Evolutionary conservation across 2,329 filamentous ascomycete genomes (phyloP), one percentile per base, ranked within the genome.

Genomic region (Graphilbum fragrans): DNA sequence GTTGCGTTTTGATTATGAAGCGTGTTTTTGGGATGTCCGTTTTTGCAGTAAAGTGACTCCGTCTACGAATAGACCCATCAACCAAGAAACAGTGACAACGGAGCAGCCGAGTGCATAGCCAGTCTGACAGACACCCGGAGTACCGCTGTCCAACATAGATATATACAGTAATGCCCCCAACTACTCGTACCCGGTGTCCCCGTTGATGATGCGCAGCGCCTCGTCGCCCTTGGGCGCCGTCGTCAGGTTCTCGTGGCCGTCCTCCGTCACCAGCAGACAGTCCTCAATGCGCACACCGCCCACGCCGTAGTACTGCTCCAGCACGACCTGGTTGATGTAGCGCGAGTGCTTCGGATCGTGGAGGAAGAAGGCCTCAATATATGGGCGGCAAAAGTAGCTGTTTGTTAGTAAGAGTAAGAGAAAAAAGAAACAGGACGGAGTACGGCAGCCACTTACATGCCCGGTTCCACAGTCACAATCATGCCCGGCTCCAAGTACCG

Each of bases 201-300:
- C 58, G 41, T 70, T 73, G 39, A 81, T 72, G 38, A 83, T 66
- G 47, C 69, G 67, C 55, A 87, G 63, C 52, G 87, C 62, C 54
- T 86, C 79, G 40, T 81, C 69, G 2, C 77, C 75, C 64, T 93
- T 94, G 1, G 85, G 83, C 23, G 82, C 82, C 2, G 72, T 71
- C 2, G 87, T 93, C 56, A 96, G 55, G 55, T 94, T 93, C 61
- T 95, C 87, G 52, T 77, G 78, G 0, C 88, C 87, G 20, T 74
- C 66, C 46, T 81, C 69, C 1, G 82, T 92, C 37, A 96, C 78
- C 19, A 92, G 67, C 32, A 96, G 72, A 57, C 90, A 85, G 55
- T 96, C 87, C 63, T 98, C 92, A 46, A 96, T 93, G 37, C 92
- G 74, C 21, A 94, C 86, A 27, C 92, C 92, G 16, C 90, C 92